Conservation (phyloP, 768 basidiomycete genomes). For the Tricholoma furcatifolium region DNA sequence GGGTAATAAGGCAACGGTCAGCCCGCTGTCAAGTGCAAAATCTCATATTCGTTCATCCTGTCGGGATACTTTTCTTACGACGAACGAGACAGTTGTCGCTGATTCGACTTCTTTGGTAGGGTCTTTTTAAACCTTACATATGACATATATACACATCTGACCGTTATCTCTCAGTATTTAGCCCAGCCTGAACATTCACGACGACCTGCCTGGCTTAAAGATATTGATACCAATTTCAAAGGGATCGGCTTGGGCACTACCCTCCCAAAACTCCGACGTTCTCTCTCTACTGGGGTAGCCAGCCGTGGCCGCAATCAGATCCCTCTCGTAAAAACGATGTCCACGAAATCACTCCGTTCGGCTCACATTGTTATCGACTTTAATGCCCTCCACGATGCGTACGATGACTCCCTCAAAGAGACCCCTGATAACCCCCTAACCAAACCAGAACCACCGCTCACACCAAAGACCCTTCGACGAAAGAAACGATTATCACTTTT, state of each 20-base stretch:
- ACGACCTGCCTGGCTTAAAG: conserved; percentile 4
- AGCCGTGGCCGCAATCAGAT: conserved; percentile 11
- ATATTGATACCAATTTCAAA: conserved; percentile 3
- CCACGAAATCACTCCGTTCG: conserved; percentile 20
- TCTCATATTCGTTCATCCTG: background rate
- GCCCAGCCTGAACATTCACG: background rate
- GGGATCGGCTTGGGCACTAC: background rate
- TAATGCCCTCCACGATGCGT: conserved; percentile 9
- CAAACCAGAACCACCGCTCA: conserved; percentile 2
- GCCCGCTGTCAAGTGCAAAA: background rate
- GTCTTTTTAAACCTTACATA: background rate
- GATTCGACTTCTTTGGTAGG: conserved; percentile 15
- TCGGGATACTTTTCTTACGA: background rate
- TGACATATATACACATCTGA: background rate
- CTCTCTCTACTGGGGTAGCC: conserved; percentile 12
- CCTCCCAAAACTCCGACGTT: conserved; percentile 7
- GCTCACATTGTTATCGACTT: conserved; percentile 18
- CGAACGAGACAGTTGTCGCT: background rate
- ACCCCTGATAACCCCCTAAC: background rate
- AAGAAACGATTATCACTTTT: conserved; percentile 34
- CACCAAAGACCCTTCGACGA: conserved; percentile 35
- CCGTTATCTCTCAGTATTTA: background rate
- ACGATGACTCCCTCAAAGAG: conserved; percentile 3
- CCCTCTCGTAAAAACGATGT: conserved; percentile 15
- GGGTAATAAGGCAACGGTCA: background rate